Evolutionary conservation across 2,329 filamentous ascomycete genomes (phyloP).

Genomic region (Xylogone sp.): DNA sequence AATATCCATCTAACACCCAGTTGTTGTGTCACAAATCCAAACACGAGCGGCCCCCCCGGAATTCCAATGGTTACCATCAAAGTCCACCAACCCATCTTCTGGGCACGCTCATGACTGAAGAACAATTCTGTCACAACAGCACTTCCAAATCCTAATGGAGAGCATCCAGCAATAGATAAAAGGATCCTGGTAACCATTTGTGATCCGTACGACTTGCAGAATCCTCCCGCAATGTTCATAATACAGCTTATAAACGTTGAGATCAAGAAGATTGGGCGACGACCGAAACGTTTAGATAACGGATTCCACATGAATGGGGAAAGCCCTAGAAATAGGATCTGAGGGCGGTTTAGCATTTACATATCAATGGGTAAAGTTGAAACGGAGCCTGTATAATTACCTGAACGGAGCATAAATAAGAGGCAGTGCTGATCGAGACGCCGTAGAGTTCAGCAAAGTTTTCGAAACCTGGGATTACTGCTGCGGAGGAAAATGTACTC

Average conservation of each 20-base stretch:
- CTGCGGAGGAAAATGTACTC: constrained; percentile 44
- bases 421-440: constrained; percentile 36
- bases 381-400: neutral
- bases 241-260: constrained; percentile 40
- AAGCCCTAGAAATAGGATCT: constrained; percentile 43
- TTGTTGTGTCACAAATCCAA: constrained; percentile 37
- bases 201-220: constrained; percentile 40
- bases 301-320: constrained; percentile 49
- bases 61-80: constrained; percentile 12
- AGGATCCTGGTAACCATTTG: constrained; percentile 45
- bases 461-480: constrained; percentile 45
- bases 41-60: constrained; percentile 16
- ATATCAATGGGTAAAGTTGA: neutral
- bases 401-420: constrained; percentile 46
- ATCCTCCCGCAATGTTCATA: constrained; percentile 48
- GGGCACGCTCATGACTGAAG: constrained; percentile 47
- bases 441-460: constrained; percentile 41
- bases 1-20: constrained; percentile 47
- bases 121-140: constrained; percentile 53
- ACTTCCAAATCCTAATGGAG: constrained; percentile 49
- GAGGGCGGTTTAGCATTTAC: neutral
- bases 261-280: constrained; percentile 45
- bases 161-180: constrained; percentile 49
- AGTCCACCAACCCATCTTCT: constrained; percentile 52
- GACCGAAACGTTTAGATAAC: constrained; percentile 43